Conservation (phyloP, 176 grass and related monocot species). For the Hsuehochloa calcarea region DNA sequence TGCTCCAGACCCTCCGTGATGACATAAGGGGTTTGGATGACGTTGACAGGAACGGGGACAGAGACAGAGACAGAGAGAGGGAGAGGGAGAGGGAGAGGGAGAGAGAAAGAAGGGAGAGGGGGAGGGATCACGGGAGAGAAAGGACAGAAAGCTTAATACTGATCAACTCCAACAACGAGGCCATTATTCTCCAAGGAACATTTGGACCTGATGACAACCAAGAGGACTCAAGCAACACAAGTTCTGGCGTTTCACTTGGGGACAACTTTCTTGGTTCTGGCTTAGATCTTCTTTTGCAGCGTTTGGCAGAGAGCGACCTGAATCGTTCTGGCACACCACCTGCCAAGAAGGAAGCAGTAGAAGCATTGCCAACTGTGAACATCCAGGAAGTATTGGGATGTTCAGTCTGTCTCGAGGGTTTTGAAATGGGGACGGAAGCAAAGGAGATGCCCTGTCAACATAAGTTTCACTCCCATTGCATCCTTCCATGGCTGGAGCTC, state of each 20-base stretch:
- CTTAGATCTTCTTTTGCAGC: slow-evolving; percentile 83
- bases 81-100: slow-evolving; percentile 43
- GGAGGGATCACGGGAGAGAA: slow-evolving; percentile 36
- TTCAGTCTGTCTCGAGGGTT: slow-evolving; percentile 89
- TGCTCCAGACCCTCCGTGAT: slow-evolving; percentile 63
- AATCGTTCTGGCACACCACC: slow-evolving; percentile 78
- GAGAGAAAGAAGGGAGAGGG: too few species aligned
- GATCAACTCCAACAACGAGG: slow-evolving; percentile 72
- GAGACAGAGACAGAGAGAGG: slow-evolving; percentile 39
- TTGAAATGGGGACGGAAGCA: slow-evolving; percentile 60
- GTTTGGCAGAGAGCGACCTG: slow-evolving; percentile 74
- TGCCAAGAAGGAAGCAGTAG: slow-evolving; percentile 70
- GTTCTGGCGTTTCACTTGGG: slow-evolving; percentile 46
- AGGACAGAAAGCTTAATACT: slow-evolving; percentile 64
- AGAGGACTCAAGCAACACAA: slow-evolving; percentile 41
- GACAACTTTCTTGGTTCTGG: slow-evolving; percentile 87
- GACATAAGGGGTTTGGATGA: slow-evolving; percentile 45
- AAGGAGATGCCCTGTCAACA: slow-evolving; percentile 94
- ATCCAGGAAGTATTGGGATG: slow-evolving; percentile 56
- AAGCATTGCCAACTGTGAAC: slow-evolving; percentile 68
- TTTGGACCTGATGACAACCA: slow-evolving; percentile 49
- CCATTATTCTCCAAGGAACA: slow-evolving; percentile 74
- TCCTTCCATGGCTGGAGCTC: slow-evolving; percentile 85
- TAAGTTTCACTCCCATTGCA: slow-evolving; percentile 78
- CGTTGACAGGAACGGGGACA: slow-evolving; percentile 42